phyloP scores from a whole-genome alignment of 176 grass and related monocot species.

The Cymbopogon citratus region DNA sequence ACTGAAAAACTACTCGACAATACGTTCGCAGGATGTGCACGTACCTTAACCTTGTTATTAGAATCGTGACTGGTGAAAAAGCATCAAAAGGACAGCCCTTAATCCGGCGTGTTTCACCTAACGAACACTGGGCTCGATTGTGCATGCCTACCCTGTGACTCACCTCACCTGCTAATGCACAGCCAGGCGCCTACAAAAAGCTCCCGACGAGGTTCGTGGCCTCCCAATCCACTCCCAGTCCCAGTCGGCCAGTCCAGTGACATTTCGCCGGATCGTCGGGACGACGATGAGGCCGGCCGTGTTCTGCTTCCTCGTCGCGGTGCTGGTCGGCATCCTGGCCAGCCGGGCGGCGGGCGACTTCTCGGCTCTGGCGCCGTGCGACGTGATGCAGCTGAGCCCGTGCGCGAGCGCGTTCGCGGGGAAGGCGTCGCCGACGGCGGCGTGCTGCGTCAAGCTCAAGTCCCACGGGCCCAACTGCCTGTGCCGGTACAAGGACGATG shows the following conservation, averaged over 20 bases:
- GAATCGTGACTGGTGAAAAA: not conserved
- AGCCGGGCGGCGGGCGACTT: not conserved
- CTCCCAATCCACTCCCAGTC: not conserved
- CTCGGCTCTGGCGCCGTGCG: constrained; percentile 38
- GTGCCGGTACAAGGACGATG: constrained; percentile 66
- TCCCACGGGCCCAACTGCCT: constrained; percentile 56
- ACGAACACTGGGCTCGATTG: not conserved
- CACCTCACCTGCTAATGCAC: not conserved
- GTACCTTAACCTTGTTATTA: not conserved
- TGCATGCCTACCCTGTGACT: constrained; percentile 14
- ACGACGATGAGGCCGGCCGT: constrained; percentile 14
- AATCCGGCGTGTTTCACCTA: not conserved
- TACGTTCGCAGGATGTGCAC: not conserved
- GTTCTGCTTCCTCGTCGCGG: not conserved
- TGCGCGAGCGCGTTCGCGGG: constrained; percentile 53
- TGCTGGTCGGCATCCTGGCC: not conserved
- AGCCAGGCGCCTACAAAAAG: constrained; percentile 1
- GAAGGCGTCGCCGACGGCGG: constrained; percentile 21
- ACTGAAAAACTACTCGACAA: not conserved
- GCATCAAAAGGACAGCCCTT: not conserved
- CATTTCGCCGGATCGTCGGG: not conserved
- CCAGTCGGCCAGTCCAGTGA: not conserved
- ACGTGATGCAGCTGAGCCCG: constrained; percentile 53
- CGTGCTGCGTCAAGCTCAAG: constrained; percentile 60
- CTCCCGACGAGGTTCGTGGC: not conserved